phyloP scores from a whole-genome alignment of 495 filamentous ascomycete genomes.

The Hypomontagnella monticulosa region DNA sequence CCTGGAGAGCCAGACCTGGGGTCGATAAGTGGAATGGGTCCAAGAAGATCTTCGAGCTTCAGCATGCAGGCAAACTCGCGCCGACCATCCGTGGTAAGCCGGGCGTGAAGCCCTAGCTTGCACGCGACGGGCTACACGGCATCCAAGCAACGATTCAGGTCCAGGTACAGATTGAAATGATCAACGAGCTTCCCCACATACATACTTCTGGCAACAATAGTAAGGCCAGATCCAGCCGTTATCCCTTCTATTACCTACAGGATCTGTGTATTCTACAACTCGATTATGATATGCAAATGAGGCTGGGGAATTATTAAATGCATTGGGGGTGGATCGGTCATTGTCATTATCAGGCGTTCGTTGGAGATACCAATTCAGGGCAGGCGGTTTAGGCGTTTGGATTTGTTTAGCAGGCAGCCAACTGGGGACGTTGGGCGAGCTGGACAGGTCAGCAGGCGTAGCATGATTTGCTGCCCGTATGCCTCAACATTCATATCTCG shows the following conservation, averaged over 20 bases:
- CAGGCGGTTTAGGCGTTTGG: constrained; percentile 15
- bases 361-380: constrained; percentile 29
- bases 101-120: constrained; percentile 45
- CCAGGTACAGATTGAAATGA: background rate
- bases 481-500: constrained; percentile 9
- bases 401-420: constrained; percentile 13
- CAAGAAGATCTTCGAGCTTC: constrained; percentile 56
- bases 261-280: background rate
- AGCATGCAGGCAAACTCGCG: constrained; percentile 53
- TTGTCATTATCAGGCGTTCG: constrained; percentile 31
- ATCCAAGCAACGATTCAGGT: background rate
- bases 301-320: constrained; percentile 23
- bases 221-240: constrained; percentile 8
- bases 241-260: background rate
- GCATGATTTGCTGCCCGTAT: constrained; percentile 15
- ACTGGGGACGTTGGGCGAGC: constrained; percentile 26
- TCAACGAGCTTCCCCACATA: constrained; percentile 9
- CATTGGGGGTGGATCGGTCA: constrained; percentile 29
- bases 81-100: constrained; percentile 54
- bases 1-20: constrained; percentile 56
- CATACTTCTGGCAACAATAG: constrained; percentile 3
- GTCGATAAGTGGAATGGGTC: constrained; percentile 42
- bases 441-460: constrained; percentile 25
- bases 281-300: constrained; percentile 16
- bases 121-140: constrained; percentile 1